Conservation (phyloP, 164 flowering plant species). For the Annona squamosa region DNA sequence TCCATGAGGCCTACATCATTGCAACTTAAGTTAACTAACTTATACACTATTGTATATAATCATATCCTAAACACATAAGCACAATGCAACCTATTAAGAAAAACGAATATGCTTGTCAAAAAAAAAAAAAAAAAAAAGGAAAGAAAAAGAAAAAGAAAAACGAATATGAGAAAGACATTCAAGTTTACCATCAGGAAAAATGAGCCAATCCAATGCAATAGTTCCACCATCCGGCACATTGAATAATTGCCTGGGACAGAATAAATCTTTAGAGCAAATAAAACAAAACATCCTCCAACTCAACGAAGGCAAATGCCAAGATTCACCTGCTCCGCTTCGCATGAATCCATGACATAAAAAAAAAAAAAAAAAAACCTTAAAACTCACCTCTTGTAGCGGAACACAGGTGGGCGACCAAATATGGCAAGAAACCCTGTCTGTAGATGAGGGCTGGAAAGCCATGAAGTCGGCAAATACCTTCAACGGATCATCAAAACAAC, state of each 20-base stretch:
- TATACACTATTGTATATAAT: no score
- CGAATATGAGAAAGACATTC: no score
- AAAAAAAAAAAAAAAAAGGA: no score
- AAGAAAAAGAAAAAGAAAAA: no score
- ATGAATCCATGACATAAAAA: background rate
- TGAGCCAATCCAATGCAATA: slow-evolving; percentile 88
- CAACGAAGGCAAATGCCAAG: background rate
- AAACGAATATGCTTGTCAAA: no score
- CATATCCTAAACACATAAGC: no score
- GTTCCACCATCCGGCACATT: slow-evolving; percentile 78
- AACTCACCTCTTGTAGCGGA: slow-evolving; percentile 40
- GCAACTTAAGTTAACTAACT: no score
- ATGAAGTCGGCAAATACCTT: slow-evolving; percentile 38
- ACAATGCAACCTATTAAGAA: no score
- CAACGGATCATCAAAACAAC: background rate
- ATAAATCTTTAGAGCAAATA: background rate
- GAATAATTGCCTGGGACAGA: slow-evolving; percentile 57
- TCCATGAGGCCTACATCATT: no score
- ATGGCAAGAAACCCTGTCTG: slow-evolving; percentile 46
- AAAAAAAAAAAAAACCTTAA: background rate
- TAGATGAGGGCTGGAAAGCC: slow-evolving; percentile 67
- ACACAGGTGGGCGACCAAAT: slow-evolving; percentile 40
- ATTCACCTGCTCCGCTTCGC: background rate
- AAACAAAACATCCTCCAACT: background rate
- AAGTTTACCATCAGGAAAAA: slow-evolving; percentile 55